Evolutionary conservation across 108 stramenopile species (phyloP).

Genomic region (Discostella pseudostelligera): DNA sequence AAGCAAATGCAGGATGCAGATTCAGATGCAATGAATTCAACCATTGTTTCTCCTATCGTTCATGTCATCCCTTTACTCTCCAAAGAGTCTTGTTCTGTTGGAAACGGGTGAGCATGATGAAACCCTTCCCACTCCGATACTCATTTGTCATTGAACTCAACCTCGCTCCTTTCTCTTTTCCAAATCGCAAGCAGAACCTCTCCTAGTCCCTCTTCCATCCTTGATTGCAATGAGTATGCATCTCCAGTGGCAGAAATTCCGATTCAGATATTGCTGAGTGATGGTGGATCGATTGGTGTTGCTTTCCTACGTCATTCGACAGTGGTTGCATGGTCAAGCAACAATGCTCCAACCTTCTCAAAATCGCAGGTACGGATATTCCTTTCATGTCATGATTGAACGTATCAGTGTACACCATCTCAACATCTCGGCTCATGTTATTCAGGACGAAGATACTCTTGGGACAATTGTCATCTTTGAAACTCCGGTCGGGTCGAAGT

Average conservation of each 20-base stretch:
- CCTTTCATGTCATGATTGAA: not conserved
- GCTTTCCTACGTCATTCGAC: slow-evolving; percentile 31
- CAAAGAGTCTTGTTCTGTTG: not conserved
- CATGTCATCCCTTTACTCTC: slow-evolving; percentile 31
- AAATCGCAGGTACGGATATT: slow-evolving; percentile 16
- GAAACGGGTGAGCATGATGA: slow-evolving; percentile 20
- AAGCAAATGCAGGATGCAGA: slow-evolving; percentile 3
- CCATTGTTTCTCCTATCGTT: slow-evolving; percentile 30
- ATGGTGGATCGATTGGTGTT: slow-evolving; percentile 46
- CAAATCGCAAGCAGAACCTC: not conserved
- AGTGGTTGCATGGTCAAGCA: not conserved
- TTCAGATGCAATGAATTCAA: not conserved
- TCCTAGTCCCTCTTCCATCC: slow-evolving; percentile 2
- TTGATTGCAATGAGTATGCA: not conserved
- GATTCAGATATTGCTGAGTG: slow-evolving; percentile 51
- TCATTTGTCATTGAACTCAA: not conserved
- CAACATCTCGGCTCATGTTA: not conserved
- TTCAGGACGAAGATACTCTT: slow-evolving; percentile 41
- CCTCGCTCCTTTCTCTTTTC: not conserved
- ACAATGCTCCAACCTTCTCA: slow-evolving; percentile 3
- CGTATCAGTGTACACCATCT: not conserved
- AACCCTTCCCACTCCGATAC: not conserved
- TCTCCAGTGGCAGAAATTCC: slow-evolving; percentile 50
- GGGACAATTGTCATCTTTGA: slow-evolving; percentile 56
- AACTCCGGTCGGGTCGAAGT: slow-evolving; percentile 23